phyloP scores from a whole-genome alignment of 306 rosid species.

The Psophocarpus tetragonolobus region DNA sequence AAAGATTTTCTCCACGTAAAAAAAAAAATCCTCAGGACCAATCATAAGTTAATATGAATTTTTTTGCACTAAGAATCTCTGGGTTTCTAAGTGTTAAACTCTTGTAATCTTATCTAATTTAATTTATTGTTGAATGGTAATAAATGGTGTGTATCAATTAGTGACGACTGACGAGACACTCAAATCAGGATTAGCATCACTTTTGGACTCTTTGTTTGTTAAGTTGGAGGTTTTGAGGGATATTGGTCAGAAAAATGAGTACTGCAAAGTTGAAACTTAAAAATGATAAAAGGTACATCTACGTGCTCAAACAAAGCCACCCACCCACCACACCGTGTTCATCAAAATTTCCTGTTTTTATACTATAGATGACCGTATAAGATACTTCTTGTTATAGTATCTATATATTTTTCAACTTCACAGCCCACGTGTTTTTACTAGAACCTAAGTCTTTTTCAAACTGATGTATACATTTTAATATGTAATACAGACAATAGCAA shows the following conservation, averaged over 20 bases:
- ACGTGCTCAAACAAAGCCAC: constrained; percentile 7
- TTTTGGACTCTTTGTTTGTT: constrained; percentile 28
- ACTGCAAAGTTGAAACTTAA: constrained; percentile 38
- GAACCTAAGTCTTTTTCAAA: constrained; percentile 15
- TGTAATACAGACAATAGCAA: not conserved
- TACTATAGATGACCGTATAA: not conserved
- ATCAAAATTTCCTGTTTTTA: not conserved
- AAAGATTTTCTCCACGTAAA: too few species aligned
- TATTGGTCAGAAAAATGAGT: constrained; percentile 52
- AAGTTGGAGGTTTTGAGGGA: constrained; percentile 30
- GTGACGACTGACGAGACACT: constrained; percentile 31
- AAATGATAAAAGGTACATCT: not conserved
- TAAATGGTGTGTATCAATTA: constrained; percentile 1
- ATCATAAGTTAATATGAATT: too few species aligned
- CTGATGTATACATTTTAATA: not conserved
- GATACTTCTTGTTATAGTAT: not conserved
- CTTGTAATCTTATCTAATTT: too few species aligned
- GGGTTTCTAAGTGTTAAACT: too few species aligned
- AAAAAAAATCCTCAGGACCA: too few species aligned
- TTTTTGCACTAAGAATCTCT: too few species aligned
- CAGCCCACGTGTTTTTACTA: constrained; percentile 9
- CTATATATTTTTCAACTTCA: not conserved
- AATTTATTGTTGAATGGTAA: too few species aligned
- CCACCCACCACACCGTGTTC: constrained; percentile 30
- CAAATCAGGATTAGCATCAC: not conserved